These are phyloP conservation scores for Achaetomium macrosporum DNA, from an alignment of 2,329 filamentous ascomycete genomes.

Conservation along the genomic window DNA sequence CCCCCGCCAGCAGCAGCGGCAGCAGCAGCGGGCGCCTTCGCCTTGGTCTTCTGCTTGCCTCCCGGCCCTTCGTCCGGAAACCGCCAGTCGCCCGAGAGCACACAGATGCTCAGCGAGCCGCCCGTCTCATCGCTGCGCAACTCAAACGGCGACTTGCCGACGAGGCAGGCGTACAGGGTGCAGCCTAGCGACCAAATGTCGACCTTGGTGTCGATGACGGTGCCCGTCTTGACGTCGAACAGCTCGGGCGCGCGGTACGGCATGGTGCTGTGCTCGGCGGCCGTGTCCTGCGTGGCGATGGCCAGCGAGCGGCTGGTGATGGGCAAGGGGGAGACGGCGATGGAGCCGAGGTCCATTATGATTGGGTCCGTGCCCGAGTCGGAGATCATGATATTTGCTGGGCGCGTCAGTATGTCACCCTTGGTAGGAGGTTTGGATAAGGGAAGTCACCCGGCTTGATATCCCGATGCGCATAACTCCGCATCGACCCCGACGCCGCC, in stretches of 20 bases:
- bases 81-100: slow-evolving; percentile 89
- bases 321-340: slow-evolving; percentile 78
- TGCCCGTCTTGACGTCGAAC: slow-evolving; percentile 94
- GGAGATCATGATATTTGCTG: slow-evolving; percentile 95
- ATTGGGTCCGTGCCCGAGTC: slow-evolving; percentile 85
- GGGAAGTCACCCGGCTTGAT: slow-evolving; percentile 76
- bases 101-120: slow-evolving; percentile 85
- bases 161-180: slow-evolving; percentile 93
- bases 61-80: slow-evolving; percentile 81
- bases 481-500: slow-evolving; percentile 55
- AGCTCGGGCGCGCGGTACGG: slow-evolving; percentile 95
- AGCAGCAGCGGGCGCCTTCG: slow-evolving; percentile 24
- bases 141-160: slow-evolving; percentile 96
- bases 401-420: neutral
- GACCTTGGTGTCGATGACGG: slow-evolving; percentile 88
- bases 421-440: neutral
- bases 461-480: slow-evolving; percentile 89
- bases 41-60: slow-evolving; percentile 38
- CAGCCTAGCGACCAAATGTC: slow-evolving; percentile 98
- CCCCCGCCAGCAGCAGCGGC: slow-evolving; percentile 25
- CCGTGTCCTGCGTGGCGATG: slow-evolving; percentile 86
- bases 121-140: slow-evolving; percentile 93
- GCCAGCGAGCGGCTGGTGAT: slow-evolving; percentile 88
- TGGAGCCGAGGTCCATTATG: slow-evolving; percentile 93
- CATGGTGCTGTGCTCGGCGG: slow-evolving; percentile 97